A percentile compares a stretch with the other conserved stretches of the same genome.
Evolutionary conservation across 2,329 filamentous ascomycete species (phyloP).

Genomic region (Cordyceps cateniannulata): DNA sequence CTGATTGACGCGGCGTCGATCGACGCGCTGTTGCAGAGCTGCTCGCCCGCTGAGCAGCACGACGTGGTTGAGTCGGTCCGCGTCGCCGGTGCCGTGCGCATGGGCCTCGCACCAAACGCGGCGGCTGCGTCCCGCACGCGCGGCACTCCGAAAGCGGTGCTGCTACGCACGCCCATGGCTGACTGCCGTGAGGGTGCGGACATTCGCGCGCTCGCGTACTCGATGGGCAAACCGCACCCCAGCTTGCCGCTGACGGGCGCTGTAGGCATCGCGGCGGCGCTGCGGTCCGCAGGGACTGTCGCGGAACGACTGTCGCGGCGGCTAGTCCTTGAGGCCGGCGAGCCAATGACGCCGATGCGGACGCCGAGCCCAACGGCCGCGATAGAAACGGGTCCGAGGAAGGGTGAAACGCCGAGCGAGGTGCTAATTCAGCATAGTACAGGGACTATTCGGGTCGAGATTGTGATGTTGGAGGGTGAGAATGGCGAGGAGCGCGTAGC

Average conservation of each 20-base stretch:
- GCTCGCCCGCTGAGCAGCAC: conserved; percentile 8
- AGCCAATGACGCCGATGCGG: conserved; percentile 15
- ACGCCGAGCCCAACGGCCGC: conserved; percentile 11
- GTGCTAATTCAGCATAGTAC: not conserved
- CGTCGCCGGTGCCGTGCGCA: not conserved
- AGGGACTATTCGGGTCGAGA: conserved; percentile 7
- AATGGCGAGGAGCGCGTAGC: conserved; percentile 17
- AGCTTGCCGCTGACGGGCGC: conserved; percentile 47
- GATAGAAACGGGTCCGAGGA: not conserved
- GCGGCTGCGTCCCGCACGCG: not conserved
- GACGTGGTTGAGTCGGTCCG: conserved; percentile 23
- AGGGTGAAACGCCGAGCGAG: not conserved
- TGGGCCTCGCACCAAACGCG: conserved; percentile 27
- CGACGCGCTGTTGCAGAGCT: conserved; percentile 17
- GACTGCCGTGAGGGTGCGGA: not conserved
- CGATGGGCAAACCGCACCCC: conserved; percentile 44
- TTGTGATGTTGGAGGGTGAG: conserved; percentile 13
- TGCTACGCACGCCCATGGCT: not conserved
- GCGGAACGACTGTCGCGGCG: conserved; percentile 18
- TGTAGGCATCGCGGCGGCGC: conserved; percentile 39
- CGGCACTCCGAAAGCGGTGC: not conserved
- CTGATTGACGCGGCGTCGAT: conserved; percentile 41
- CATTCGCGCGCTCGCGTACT: conserved; percentile 36
- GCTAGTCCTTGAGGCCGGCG: not conserved
- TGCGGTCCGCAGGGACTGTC: conserved; percentile 36